These are phyloP conservation scores for Salix udensis DNA, from an alignment of 345 rosid species.

Conservation along the genomic window DNA sequence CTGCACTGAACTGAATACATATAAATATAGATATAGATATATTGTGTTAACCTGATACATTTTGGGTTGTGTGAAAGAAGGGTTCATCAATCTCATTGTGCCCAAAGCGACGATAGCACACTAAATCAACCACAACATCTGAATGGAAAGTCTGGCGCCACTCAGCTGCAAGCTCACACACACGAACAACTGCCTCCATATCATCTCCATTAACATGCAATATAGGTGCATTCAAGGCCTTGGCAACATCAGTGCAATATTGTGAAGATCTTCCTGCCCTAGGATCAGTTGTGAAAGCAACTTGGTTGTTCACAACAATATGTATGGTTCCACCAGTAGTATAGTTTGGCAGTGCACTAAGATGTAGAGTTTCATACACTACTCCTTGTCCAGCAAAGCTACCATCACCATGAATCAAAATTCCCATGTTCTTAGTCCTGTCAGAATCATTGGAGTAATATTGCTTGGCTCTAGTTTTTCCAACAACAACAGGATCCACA, in stretches of 20 bases:
- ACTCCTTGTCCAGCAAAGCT: constrained; percentile 93
- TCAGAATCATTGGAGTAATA: constrained; percentile 61
- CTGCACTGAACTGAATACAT: background rate
- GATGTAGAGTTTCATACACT: constrained; percentile 79
- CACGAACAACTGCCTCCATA: constrained; percentile 76
- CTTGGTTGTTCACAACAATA: constrained; percentile 85
- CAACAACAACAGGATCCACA: constrained; percentile 78
- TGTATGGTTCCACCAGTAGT: constrained; percentile 77
- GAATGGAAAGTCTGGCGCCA: constrained; percentile 89
- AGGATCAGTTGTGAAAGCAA: constrained; percentile 85
- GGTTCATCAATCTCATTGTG: constrained; percentile 89
- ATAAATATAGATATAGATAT: background rate
- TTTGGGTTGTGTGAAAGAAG: constrained; percentile 77
- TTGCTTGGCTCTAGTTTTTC: constrained; percentile 81
- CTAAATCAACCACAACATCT: constrained; percentile 76
- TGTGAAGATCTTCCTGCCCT: constrained; percentile 75
- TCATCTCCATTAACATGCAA: constrained; percentile 79
- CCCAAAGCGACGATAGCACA: constrained; percentile 75
- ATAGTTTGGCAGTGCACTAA: constrained; percentile 84
- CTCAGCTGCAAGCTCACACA: constrained; percentile 77
- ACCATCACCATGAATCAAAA: constrained; percentile 87
- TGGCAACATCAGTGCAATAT: constrained; percentile 85
- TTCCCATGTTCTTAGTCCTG: constrained; percentile 65
- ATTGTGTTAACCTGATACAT: constrained; percentile 60
- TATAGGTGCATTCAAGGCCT: constrained; percentile 77